Base-by-base conservation (phyloP, 2,329 filamentous ascomycete genomes). In the Phaeophleospora eucalypticola region DNA sequence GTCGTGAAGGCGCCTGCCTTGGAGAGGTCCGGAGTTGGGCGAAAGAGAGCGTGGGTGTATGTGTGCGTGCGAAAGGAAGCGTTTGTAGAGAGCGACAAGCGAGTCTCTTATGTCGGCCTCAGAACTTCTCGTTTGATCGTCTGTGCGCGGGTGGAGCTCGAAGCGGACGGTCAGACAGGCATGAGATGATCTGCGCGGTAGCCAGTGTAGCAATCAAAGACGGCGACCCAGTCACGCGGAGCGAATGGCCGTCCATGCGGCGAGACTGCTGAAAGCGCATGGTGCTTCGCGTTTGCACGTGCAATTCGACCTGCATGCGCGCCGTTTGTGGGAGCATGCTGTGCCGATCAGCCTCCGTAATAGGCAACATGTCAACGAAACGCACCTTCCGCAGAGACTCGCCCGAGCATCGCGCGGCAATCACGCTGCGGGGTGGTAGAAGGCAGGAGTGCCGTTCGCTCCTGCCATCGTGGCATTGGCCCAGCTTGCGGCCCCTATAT, bases 141-240 rank as follows among this genome's bases (percentile, higher is more conserved):
- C 41, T 3, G 8, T 21, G 29, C 17, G 20, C 36, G 41, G 6
- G 24, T 29, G 24, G 24, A 29, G 24, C 12, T 29, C 7, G 24
- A 29, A 7, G n/a, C n/a, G n/a, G n/a, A n/a, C n/a, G n/a, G n/a
- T n/a, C n/a, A n/a, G n/a, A n/a, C n/a, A n/a, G 24, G 24, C 24
- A 4, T 9, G 6, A 12, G 41, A 15, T 39, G 53, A 54, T 50
- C 51, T 40, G 41, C 52, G 49, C 40, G n/a, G 46, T 51, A 51
- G 56, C 58, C 58, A 57, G 58, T n/a, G 46, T 51, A 51, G 56
- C 58, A 58, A 57, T 58, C 58, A 55, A 47, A 56, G 36, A 14
- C 16, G 19, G 37, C 34, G 32, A 43, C 32, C 58, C 51, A 58
- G 51, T 58, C 53, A 57, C 39, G 47, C 41, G 51, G 43, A 42